phyloP scores from a whole-genome alignment of 208 protist species.

The Trypanosomatidae sp. region DNA sequence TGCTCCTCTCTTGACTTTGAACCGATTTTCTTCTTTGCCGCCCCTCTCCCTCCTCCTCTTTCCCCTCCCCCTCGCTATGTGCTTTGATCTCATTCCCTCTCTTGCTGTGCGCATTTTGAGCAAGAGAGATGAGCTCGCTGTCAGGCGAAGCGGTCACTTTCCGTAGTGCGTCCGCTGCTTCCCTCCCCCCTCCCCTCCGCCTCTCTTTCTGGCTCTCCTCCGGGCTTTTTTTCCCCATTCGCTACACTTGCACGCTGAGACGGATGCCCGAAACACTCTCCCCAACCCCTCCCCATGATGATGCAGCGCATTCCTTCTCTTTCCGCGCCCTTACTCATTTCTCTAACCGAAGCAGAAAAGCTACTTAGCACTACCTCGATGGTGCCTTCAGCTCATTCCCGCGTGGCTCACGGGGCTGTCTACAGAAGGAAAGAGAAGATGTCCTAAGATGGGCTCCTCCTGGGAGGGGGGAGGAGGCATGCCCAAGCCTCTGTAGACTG shows the following conservation, averaged over 20 bases:
- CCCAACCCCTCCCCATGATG: neutral
- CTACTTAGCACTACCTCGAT: neutral
- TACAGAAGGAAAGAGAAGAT: too few species aligned
- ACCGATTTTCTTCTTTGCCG: slow-evolving; percentile 1
- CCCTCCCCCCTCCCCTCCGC: neutral
- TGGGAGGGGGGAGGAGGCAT: neutral
- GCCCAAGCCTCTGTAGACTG: too few species aligned
- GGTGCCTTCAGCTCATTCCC: neutral
- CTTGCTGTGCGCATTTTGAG: neutral
- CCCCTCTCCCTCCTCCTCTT: neutral
- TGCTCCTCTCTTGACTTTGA: neutral
- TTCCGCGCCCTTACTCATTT: neutral
- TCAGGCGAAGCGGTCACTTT: neutral
- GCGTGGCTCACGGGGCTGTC: neutral
- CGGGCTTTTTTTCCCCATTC: neutral
- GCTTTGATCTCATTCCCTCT: neutral
- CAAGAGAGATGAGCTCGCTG: neutral
- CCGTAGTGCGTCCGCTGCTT: neutral
- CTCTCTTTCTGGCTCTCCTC: neutral
- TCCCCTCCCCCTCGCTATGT: neutral
- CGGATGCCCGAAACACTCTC: neutral
- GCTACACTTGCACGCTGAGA: neutral
- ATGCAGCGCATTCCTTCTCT: neutral
- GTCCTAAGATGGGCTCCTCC: too few species aligned
- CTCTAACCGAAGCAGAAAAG: neutral